Percentiles rank a stretch among this genome's conserved stretches.
Conservation (phyloP, 2,329 filamentous ascomycete genomes). For the Colletotrichum filicis region DNA sequence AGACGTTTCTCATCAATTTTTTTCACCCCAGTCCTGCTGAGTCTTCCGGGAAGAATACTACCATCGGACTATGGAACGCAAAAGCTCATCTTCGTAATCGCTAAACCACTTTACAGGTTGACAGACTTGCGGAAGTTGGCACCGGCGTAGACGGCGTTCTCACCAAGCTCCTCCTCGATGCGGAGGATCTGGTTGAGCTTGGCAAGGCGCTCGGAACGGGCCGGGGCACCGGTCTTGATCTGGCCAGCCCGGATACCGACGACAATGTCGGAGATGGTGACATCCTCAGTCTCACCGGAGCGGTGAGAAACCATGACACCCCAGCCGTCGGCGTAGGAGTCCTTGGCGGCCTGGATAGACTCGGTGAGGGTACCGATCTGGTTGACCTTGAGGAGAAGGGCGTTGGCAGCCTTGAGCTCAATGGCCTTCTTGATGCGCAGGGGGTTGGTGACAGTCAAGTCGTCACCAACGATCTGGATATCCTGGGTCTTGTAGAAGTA, state of each 20-base stretch:
- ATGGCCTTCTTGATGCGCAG: slow-evolving; percentile 99
- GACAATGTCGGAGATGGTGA: slow-evolving; percentile 98
- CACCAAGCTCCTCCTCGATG: slow-evolving; percentile 98
- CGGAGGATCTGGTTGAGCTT: slow-evolving; percentile 99
- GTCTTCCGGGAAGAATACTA: background rate
- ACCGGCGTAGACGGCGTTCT: slow-evolving; percentile 91
- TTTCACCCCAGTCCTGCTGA: background rate
- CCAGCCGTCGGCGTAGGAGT: slow-evolving; percentile 95
- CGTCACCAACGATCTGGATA: slow-evolving; percentile 98
- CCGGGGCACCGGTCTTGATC: slow-evolving; percentile 98
- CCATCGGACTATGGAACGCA: background rate
- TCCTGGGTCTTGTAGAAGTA: slow-evolving; percentile 99
- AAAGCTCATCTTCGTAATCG: slow-evolving; percentile 5
- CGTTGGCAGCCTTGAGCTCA: slow-evolving; percentile 98
- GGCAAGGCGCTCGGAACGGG: slow-evolving; percentile 96
- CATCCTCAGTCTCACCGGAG: slow-evolving; percentile 99
- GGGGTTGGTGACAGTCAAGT: slow-evolving; percentile 99
- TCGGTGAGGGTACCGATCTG: slow-evolving; percentile 99
- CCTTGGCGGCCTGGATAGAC: slow-evolving; percentile 99
- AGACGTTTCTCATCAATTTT: slow-evolving; percentile 31
- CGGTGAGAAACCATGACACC: slow-evolving; percentile 99
- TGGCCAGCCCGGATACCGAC: slow-evolving; percentile 96
- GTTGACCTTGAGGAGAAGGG: slow-evolving; percentile 99
- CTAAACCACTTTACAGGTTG: slow-evolving; percentile 73
- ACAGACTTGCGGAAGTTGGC: slow-evolving; percentile 91